phyloP scores from a whole-genome alignment of 2,329 filamentous ascomycete species.

The Colletotrichum godetiae region DNA sequence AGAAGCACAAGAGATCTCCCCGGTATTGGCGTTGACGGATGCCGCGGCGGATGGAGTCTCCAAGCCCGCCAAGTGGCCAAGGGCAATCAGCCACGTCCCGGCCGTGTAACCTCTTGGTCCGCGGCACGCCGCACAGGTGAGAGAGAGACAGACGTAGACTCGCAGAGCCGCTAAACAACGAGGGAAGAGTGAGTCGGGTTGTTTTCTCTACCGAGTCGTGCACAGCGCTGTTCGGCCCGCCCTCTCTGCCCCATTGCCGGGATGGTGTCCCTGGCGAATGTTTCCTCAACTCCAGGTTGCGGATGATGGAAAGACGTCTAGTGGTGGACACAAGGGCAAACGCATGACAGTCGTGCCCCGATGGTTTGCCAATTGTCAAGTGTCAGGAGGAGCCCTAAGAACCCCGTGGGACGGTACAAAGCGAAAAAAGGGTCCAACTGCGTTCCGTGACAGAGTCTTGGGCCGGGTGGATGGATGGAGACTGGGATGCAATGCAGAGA shows the following conservation, averaged over 20 bases:
- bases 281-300: conserved; percentile 16
- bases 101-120: background rate
- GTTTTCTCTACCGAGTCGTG: conserved; percentile 26
- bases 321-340: conserved; percentile 8
- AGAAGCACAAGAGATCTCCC: conserved; percentile 31
- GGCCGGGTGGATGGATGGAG: background rate
- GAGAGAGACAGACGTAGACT: background rate
- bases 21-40: conserved; percentile 14
- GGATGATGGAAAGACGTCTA: conserved; percentile 1
- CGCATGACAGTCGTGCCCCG: conserved; percentile 16
- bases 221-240: background rate
- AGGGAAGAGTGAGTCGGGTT: conserved; percentile 10
- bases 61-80: conserved; percentile 31
- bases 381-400: conserved; percentile 21
- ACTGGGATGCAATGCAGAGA: conserved; percentile 26
- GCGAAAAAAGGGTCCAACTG: conserved; percentile 12
- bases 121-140: background rate
- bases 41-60: background rate
- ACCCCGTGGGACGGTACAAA: conserved; percentile 20
- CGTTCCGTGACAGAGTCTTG: conserved; percentile 2
- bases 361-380: conserved; percentile 16
- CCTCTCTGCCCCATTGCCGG: background rate
- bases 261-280: conserved; percentile 22
- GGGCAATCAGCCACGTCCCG: conserved; percentile 18
- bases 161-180: background rate